Conservation (phyloP, 352 stramenopile species). For the Phytophthora pini region DNA sequence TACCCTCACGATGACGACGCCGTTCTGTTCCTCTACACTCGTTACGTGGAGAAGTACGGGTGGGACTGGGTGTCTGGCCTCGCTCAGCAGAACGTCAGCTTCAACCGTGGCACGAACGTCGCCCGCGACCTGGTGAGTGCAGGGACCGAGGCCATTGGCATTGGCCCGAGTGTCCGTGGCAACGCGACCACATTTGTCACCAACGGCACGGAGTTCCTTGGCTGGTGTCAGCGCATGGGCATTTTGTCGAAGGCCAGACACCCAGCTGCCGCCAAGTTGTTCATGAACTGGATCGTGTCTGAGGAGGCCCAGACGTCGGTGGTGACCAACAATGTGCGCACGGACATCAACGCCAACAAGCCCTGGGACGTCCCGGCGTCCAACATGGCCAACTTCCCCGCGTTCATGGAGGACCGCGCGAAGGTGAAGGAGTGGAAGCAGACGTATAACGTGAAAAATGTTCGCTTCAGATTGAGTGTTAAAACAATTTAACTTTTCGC, state of each 20-base stretch:
- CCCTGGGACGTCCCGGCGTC: slow-evolving; percentile 44
- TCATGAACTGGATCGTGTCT: slow-evolving; percentile 60
- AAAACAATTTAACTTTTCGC: too few species aligned
- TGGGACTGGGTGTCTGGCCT: slow-evolving; percentile 45
- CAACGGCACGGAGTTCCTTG: slow-evolving; percentile 34
- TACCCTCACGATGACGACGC: slow-evolving; percentile 66
- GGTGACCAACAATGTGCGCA: slow-evolving; percentile 36
- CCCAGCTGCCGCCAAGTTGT: slow-evolving; percentile 57
- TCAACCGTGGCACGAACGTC: slow-evolving; percentile 37
- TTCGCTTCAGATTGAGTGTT: too few species aligned
- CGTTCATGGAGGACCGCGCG: slow-evolving; percentile 60
- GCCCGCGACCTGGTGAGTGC: slow-evolving; percentile 19
- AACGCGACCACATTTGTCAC: slow-evolving; percentile 2
- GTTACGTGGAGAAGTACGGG: slow-evolving; percentile 36
- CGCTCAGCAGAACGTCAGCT: slow-evolving; percentile 39
- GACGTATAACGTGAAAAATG: slow-evolving; percentile 22
- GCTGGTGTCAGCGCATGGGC: slow-evolving; percentile 59
- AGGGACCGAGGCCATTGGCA: slow-evolving; percentile 38
- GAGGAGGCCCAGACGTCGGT: slow-evolving; percentile 43
- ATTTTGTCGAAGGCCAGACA: slow-evolving; percentile 66
- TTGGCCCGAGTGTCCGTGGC: slow-evolving; percentile 9
- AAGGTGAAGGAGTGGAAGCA: slow-evolving; percentile 41
- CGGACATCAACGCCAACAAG: slow-evolving; percentile 42
- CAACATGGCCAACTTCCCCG: slow-evolving; percentile 39
- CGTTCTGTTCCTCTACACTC: slow-evolving; percentile 33